Conservation (phyloP, 2,329 filamentous ascomycete genomes). For the Diaporthe caulivora region DNA sequence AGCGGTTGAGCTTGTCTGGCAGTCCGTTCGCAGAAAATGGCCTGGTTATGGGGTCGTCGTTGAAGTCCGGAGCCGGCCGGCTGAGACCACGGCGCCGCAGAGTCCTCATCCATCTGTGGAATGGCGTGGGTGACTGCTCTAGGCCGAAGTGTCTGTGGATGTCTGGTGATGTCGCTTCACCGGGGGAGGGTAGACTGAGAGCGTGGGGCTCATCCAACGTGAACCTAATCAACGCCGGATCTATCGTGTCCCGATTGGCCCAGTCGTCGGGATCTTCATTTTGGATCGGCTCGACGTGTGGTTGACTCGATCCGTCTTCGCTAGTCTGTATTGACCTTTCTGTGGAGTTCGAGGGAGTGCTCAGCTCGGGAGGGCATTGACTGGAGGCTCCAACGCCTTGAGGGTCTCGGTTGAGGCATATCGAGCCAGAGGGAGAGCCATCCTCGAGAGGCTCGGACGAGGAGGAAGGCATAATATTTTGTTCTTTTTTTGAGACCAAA, state of each 20-base stretch:
- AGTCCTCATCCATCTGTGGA: slow-evolving; percentile 80
- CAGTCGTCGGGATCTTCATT: slow-evolving; percentile 33
- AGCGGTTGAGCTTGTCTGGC: slow-evolving; percentile 39
- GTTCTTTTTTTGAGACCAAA: slow-evolving; percentile 25
- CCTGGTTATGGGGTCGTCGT: slow-evolving; percentile 50
- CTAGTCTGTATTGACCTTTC: not conserved
- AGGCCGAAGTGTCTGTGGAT: not conserved
- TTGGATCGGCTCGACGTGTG: not conserved
- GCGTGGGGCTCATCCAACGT: slow-evolving; percentile 35
- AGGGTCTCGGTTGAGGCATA: slow-evolving; percentile 27
- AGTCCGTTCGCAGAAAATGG: slow-evolving; percentile 44
- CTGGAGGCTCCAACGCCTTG: not conserved
- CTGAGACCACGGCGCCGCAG: slow-evolving; percentile 70
- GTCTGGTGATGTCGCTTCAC: not conserved
- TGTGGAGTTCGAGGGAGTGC: not conserved
- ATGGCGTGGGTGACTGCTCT: slow-evolving; percentile 56
- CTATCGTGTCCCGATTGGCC: slow-evolving; percentile 37
- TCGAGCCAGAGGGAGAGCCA: slow-evolving; percentile 33
- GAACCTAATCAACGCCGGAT: slow-evolving; percentile 37
- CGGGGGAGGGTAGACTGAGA: not conserved
- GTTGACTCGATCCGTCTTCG: not conserved
- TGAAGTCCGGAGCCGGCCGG: slow-evolving; percentile 51
- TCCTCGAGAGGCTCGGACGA: slow-evolving; percentile 24
- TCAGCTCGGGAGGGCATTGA: slow-evolving; percentile 4
- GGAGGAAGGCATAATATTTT: slow-evolving; percentile 38